phyloP scores from a whole-genome alignment of 352 stramenopile genomes.

The Phytophthora idaei region DNA sequence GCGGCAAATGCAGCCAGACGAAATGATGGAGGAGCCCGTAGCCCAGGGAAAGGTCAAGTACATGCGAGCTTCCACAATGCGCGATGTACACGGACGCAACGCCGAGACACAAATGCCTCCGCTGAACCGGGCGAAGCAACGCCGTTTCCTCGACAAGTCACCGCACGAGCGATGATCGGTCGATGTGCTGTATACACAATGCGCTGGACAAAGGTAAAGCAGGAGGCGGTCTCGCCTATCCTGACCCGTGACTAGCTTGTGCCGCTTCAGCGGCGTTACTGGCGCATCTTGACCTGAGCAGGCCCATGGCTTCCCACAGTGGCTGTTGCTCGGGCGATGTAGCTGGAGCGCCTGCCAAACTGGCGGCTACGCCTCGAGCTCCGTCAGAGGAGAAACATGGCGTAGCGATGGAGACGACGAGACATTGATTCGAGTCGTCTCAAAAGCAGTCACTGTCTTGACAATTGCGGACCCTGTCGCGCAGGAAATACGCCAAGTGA shows the following conservation, averaged over 20 bases:
- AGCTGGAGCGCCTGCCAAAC: background rate
- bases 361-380: background rate
- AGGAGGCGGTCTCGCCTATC: background rate
- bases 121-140: slow-evolving; percentile 52
- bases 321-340: slow-evolving; percentile 3
- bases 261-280: background rate
- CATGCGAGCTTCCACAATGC: slow-evolving; percentile 50
- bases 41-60: slow-evolving; percentile 56
- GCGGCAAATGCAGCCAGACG: slow-evolving; percentile 44
- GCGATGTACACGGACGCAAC: slow-evolving; percentile 42
- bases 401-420: background rate
- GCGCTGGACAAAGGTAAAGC: slow-evolving; percentile 8
- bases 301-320: background rate
- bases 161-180: slow-evolving; percentile 44
- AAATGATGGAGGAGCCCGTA: slow-evolving; percentile 36
- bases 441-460: background rate
- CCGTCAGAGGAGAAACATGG: no score
- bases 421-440: background rate
- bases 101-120: slow-evolving; percentile 39
- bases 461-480: slow-evolving; percentile 4
- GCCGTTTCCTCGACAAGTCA: slow-evolving; percentile 50
- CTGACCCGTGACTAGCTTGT: slow-evolving; percentile 5
- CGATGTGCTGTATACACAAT: slow-evolving; percentile 9
- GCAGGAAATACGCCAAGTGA: slow-evolving; percentile 22
- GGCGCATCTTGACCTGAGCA: background rate